Conservation (phyloP, 2,329 filamentous ascomycete genomes). For the Aspergillus ochraceoroseus region DNA sequence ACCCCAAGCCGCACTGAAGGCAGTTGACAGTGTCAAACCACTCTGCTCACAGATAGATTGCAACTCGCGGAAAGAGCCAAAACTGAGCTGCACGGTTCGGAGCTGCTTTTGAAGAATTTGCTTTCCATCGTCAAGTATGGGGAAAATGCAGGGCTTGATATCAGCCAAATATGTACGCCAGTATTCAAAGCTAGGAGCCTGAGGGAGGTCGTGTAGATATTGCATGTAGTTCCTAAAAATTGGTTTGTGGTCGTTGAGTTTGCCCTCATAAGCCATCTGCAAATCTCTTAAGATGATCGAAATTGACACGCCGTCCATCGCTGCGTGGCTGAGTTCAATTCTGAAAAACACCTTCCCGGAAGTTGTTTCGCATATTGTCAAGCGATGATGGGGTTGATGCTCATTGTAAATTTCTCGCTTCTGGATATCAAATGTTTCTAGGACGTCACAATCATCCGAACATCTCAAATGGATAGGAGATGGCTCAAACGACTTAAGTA, state of each 20-base stretch:
- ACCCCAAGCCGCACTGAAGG: slow-evolving; percentile 68
- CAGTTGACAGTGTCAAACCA: slow-evolving; percentile 48
- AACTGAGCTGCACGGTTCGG: slow-evolving; percentile 30
- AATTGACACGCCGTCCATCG: slow-evolving; percentile 51
- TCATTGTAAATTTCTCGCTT: slow-evolving; percentile 25
- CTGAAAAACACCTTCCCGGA: slow-evolving; percentile 41
- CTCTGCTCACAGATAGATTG: slow-evolving; percentile 40
- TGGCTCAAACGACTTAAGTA: slow-evolving; percentile 30
- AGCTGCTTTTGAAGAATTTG: slow-evolving; percentile 22
- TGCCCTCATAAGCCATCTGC: slow-evolving; percentile 43
- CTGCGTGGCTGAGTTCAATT: slow-evolving; percentile 50
- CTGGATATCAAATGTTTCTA: slow-evolving; percentile 30
- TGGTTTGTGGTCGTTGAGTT: slow-evolving; percentile 36
- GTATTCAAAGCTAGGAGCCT: slow-evolving; percentile 31
- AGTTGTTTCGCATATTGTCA: slow-evolving; percentile 44
- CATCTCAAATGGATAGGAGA: slow-evolving; percentile 31
- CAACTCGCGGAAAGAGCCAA: slow-evolving; percentile 28
- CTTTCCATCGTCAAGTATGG: slow-evolving; percentile 32
- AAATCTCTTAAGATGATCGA: slow-evolving; percentile 48
- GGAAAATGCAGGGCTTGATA: slow-evolving; percentile 37
- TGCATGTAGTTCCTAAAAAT: slow-evolving; percentile 36
- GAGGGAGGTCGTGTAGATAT: slow-evolving; percentile 28
- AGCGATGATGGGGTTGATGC: slow-evolving; percentile 41
- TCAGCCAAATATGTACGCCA: slow-evolving; percentile 37
- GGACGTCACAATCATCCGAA: slow-evolving; percentile 26